Base-by-base conservation (phyloP, 768 basidiomycete genomes). In the Tulasnella sp. region DNA sequence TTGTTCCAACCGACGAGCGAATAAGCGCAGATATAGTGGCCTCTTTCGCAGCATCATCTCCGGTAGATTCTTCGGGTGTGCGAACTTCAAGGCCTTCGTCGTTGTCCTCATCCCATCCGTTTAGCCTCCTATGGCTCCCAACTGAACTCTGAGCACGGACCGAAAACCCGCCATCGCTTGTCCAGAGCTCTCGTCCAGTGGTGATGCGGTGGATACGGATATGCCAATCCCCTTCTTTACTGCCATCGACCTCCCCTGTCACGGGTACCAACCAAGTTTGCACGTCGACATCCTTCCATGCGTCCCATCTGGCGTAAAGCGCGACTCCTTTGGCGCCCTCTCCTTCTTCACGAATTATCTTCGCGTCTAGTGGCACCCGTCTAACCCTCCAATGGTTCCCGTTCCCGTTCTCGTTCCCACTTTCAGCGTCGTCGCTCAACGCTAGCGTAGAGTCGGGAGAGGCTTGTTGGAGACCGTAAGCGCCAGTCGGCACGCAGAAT, bases 371-470 rank as follows among this genome's bases (percentile, higher is more conserved):
- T 19, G 76, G 48, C 12, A 77, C 76, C 36, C 76, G 18, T 62
- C 93, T 87, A 81, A 90, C 89, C 82, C 91, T 89, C 92, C 92
- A 94, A 21, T 89, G 89, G 56, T 85, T 86, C n/a, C 76, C 76
- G 56, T 85, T 86, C 24, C 76, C 76, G 36, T 77, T 77, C 58
- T 56, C 76, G 38, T 58, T 40, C 16, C 58, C 58, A 19, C 48
- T 44, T 24, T 77, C 56, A 19, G 56, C 76, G 82, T 92, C 92
- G 81, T 92, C 92, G 83, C 89, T 90, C 46, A 94, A 85, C 18
- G 92, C 92, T 56, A 94, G 87, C 79, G 91, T 90, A 81, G 87
- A 92, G 84, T 94, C 93, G 0, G 89, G 92, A 9, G 89, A 92
- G 3, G 90, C 86, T 84, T 94, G 92, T 81, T 93, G 92, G 48